These are phyloP conservation scores for Podospora conica DNA, from an alignment of 495 filamentous ascomycete species.

Conservation along the genomic window DNA sequence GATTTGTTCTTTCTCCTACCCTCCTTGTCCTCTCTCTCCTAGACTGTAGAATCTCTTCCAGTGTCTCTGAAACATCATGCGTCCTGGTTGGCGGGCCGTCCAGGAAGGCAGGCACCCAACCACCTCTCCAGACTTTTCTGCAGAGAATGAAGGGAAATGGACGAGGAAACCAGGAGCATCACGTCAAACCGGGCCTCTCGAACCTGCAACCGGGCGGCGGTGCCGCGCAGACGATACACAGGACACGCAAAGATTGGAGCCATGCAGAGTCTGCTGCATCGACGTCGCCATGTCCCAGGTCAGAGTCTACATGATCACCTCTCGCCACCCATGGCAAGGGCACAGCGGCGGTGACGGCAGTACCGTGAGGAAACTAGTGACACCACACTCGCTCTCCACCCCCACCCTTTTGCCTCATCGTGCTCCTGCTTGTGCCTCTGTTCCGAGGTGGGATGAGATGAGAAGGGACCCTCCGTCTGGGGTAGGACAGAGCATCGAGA, in stretches of 20 bases:
- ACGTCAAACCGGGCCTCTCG: conserved; percentile 11
- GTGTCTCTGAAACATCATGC: not conserved
- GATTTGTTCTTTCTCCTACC: not conserved
- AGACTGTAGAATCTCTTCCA: no score
- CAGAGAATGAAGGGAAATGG: not conserved
- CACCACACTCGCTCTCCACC: not conserved
- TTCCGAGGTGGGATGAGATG: not conserved
- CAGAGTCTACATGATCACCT: not conserved
- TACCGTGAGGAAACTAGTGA: not conserved
- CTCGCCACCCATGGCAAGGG: no score
- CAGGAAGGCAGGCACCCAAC: not conserved
- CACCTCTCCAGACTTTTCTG: not conserved
- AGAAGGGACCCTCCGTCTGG: not conserved
- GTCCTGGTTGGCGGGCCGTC: conserved; percentile 7
- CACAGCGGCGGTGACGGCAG: not conserved
- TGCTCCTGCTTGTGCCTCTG: not conserved
- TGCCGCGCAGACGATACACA: conserved; percentile 6
- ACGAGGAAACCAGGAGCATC: not conserved
- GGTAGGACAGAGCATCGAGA: not conserved
- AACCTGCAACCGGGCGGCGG: conserved; percentile 3
- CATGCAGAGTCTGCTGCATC: conserved; percentile 3
- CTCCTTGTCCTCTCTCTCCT: not conserved
- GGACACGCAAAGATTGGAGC: not conserved
- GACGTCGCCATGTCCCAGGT: conserved; percentile 6
- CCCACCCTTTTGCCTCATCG: not conserved